phyloP scores from a whole-genome alignment of 1,284 basidiomycete genomes.

The Neolentinus lepideus region DNA sequence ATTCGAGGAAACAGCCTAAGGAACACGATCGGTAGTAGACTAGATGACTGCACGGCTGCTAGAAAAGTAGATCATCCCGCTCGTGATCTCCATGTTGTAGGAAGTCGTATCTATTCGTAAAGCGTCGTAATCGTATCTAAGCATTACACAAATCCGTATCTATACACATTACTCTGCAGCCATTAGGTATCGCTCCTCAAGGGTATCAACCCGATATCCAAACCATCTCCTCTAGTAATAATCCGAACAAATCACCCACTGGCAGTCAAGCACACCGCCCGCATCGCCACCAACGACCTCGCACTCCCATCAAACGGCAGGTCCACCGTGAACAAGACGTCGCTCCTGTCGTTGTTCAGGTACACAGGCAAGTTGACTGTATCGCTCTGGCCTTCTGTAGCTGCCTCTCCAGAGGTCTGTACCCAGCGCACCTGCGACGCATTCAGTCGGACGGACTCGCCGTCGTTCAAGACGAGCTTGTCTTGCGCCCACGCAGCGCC shows the following conservation, averaged over 20 bases:
- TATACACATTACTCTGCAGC: background rate
- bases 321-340: slow-evolving; percentile 83
- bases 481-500: slow-evolving; percentile 73
- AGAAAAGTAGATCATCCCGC: too few species aligned
- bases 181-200: background rate
- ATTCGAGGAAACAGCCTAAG: background rate
- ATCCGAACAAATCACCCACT: slow-evolving; percentile 37
- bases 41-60: too few species aligned
- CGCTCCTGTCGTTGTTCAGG: slow-evolving; percentile 84
- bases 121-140: background rate
- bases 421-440: slow-evolving; percentile 85
- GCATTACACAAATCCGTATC: background rate
- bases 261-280: slow-evolving; percentile 79
- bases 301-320: slow-evolving; percentile 67
- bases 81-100: background rate
- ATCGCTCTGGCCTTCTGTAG: slow-evolving; percentile 10
- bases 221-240: slow-evolving; percentile 20
- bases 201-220: background rate
- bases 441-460: slow-evolving; percentile 67
- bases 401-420: slow-evolving; percentile 27
- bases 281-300: slow-evolving; percentile 64
- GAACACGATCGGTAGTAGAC: too few species aligned
- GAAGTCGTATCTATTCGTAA: background rate
- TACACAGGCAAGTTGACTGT: slow-evolving; percentile 86
- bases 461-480: slow-evolving; percentile 73